These are phyloP conservation scores for Wickerhamiella alocasiicola DNA, from an alignment of 805 yeast genomes.

Conservation along the genomic window DNA sequence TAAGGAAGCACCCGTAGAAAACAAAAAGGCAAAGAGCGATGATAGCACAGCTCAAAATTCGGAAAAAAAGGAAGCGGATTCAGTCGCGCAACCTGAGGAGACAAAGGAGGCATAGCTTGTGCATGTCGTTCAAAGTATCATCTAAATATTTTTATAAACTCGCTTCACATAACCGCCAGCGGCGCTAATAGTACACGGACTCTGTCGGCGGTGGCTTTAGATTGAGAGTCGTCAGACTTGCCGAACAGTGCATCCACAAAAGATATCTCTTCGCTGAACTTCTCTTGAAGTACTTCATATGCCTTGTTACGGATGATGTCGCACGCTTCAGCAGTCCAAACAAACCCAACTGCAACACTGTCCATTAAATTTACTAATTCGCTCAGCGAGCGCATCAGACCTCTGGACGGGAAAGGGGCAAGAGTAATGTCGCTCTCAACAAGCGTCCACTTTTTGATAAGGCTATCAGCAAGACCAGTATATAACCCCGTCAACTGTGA, in stretches of 20 bases:
- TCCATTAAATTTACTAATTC: background rate
- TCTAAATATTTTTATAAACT: too few species aligned
- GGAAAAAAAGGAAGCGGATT: background rate
- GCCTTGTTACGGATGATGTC: background rate
- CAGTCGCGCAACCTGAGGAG: background rate
- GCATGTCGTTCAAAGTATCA: too few species aligned
- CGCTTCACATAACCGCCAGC: too few species aligned
- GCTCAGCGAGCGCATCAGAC: slow-evolving; percentile 1
- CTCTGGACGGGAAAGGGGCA: background rate
- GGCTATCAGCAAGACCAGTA: background rate
- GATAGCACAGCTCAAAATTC: too few species aligned
- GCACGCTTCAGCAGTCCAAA: slow-evolving; percentile 1
- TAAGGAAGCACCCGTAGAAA: background rate
- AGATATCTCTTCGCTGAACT: background rate
- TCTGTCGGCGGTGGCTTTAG: background rate
- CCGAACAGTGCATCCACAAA: slow-evolving; percentile 2
- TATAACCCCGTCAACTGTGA: background rate
- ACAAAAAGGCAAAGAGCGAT: background rate
- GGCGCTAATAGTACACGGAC: background rate
- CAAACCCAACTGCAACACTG: background rate
- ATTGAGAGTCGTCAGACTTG: background rate
- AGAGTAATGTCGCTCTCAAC: background rate
- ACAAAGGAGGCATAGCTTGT: background rate
- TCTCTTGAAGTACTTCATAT: background rate
- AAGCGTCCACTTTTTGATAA: background rate